These are phyloP conservation scores for Adenanthera pavonina DNA, from an alignment of 306 rosid species.

Conservation along the genomic window DNA sequence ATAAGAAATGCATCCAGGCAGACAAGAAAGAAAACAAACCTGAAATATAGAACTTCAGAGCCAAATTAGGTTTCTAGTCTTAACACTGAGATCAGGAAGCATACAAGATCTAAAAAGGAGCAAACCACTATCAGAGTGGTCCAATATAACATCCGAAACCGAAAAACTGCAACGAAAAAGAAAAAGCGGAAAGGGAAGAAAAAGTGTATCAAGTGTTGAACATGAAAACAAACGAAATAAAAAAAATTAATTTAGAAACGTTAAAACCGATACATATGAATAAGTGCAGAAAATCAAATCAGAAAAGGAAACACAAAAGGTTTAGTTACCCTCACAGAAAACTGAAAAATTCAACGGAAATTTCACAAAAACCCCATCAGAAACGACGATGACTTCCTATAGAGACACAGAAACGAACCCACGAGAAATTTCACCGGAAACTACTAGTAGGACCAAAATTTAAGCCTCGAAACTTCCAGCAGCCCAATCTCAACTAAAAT, in stretches of 20 bases:
- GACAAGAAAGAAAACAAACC: slow-evolving; percentile 43
- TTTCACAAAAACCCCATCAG: slow-evolving; percentile 29
- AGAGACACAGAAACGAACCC: slow-evolving; percentile 22
- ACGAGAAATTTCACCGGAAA: slow-evolving; percentile 23
- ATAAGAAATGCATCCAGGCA: neutral
- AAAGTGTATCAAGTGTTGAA: neutral
- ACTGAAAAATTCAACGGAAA: neutral
- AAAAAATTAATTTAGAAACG: slow-evolving; percentile 4
- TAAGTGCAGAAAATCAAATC: slow-evolving; percentile 14
- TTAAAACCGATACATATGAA: slow-evolving; percentile 2
- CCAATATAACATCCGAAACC: neutral
- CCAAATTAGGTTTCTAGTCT: slow-evolving; percentile 36
- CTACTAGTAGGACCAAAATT: slow-evolving; percentile 31
- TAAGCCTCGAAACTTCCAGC: slow-evolving; percentile 38
- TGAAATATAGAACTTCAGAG: slow-evolving; percentile 39
- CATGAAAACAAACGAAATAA: neutral
- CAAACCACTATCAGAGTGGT: slow-evolving; percentile 41
- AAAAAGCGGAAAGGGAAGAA: neutral
- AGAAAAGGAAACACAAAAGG: neutral
- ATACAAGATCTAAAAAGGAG: slow-evolving; percentile 36
- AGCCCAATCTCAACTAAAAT: slow-evolving; percentile 4
- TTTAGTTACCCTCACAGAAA: neutral
- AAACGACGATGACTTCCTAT: slow-evolving; percentile 29
- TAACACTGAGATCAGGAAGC: slow-evolving; percentile 33
- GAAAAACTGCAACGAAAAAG: slow-evolving; percentile 11